Evolutionary conservation across 2,329 filamentous ascomycete species (phyloP).

Genomic region (Pseudopithomyces maydicus): DNA sequence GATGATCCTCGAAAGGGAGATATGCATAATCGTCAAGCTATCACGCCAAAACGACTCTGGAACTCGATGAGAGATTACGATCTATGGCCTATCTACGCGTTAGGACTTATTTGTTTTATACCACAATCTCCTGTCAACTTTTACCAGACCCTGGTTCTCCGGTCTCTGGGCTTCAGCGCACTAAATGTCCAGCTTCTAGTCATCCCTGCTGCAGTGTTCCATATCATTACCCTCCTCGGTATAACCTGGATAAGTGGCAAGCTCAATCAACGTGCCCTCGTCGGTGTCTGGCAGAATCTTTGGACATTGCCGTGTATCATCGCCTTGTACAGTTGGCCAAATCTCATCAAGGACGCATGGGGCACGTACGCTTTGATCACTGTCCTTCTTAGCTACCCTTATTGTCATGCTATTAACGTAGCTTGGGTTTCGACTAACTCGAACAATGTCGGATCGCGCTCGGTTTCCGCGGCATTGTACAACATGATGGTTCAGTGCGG

Average conservation of each 20-base stretch:
- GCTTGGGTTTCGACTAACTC: conserved; percentile 64
- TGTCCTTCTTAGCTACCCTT: conserved; percentile 55
- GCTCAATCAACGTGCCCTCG: conserved; percentile 52
- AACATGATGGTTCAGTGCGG: conserved; percentile 54
- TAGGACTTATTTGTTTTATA: conserved; percentile 27
- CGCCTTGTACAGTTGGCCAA: conserved; percentile 46
- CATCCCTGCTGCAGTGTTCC: conserved; percentile 45
- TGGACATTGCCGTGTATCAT: conserved; percentile 65
- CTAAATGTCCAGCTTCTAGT: conserved; percentile 63
- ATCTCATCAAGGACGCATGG: conserved; percentile 53
- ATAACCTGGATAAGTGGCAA: conserved; percentile 51
- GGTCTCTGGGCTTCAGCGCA: conserved; percentile 24
- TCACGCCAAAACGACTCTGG: conserved; percentile 25
- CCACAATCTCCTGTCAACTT: conserved; percentile 19
- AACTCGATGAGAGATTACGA: conserved; percentile 22
- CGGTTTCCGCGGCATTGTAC: conserved; percentile 64
- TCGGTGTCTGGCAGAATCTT: conserved; percentile 52
- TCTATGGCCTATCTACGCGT: conserved; percentile 33
- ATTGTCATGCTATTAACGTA: conserved; percentile 56
- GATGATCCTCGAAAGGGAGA: conserved; percentile 58
- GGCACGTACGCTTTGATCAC: conserved; percentile 56
- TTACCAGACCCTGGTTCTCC: conserved; percentile 27
- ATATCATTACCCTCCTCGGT: conserved; percentile 39
- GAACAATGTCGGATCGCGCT: conserved; percentile 62
- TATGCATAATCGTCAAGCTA: conserved; percentile 61